Conservation (phyloP, 768 basidiomycete species). For the Ramaria sp. region DNA sequence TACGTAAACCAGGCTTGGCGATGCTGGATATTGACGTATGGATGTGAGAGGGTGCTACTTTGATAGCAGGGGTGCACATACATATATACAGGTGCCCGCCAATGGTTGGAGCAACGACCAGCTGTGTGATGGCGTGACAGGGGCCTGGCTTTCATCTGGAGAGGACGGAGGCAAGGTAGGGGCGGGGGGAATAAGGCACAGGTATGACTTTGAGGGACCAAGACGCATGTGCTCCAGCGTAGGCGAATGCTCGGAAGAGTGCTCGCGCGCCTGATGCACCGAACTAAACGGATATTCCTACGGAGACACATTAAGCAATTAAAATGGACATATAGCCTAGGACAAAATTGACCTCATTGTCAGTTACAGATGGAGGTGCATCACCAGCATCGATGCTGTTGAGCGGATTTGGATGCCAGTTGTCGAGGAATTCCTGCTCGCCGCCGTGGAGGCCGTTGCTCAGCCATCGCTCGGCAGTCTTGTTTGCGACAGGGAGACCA, state of each 20-base stretch:
- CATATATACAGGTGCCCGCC: conserved; percentile 75
- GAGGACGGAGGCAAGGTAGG: conserved; percentile 37
- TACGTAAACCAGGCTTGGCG: conserved; percentile 96
- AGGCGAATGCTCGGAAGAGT: not conserved
- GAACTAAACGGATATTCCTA: not conserved
- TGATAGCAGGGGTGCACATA: conserved; percentile 35
- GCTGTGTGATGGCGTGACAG: conserved; percentile 57
- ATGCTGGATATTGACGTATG: conserved; percentile 34
- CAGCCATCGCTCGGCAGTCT: conserved; percentile 71
- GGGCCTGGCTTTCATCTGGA: conserved; percentile 42
- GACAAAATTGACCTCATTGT: no score
- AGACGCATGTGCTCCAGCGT: conserved; percentile 67
- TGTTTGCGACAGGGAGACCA: conserved; percentile 58
- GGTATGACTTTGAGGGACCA: conserved; percentile 55
- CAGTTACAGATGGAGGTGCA: no score
- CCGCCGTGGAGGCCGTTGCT: conserved; percentile 62
- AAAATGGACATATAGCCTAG: not conserved
- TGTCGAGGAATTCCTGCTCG: conserved; percentile 65
- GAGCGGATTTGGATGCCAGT: conserved; percentile 15
- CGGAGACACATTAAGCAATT: not conserved
- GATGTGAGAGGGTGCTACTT: conserved; percentile 14
- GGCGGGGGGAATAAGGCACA: conserved; percentile 59
- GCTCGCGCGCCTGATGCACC: not conserved
- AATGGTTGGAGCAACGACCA: conserved; percentile 79
- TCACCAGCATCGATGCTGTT: not conserved